Percentiles rank a stretch among this genome's conserved stretches.
phyloP scores from a whole-genome alignment of 2,329 filamentous ascomycete genomes.

The Zymoseptoria pseudotritici region DNA sequence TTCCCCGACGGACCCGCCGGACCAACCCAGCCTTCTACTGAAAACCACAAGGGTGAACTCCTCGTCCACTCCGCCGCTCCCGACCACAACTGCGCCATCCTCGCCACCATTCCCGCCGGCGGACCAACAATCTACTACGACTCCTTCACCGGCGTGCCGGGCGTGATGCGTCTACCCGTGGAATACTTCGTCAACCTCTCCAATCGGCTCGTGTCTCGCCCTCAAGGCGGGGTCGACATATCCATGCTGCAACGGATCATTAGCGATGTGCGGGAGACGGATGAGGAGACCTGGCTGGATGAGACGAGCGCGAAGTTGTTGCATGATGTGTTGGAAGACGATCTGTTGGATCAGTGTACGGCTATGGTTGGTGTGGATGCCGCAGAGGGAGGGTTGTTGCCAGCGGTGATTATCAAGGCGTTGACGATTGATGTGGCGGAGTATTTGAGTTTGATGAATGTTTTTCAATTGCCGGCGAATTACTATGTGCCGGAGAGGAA shows the following conservation, averaged over 20 bases:
- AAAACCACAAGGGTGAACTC: neutral
- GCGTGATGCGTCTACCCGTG: neutral
- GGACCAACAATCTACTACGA: neutral
- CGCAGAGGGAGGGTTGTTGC: neutral
- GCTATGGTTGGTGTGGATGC: neutral
- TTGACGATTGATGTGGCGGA: neutral
- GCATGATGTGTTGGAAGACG: neutral
- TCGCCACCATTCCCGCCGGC: neutral
- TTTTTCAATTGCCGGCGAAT: neutral
- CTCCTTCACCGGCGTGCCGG: neutral
- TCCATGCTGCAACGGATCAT: neutral
- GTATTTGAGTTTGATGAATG: slow-evolving; percentile 1
- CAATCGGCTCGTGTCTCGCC: neutral
- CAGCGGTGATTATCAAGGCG: neutral
- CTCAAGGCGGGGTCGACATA: neutral
- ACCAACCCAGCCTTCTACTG: neutral
- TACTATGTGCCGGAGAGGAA: neutral
- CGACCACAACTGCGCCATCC: neutral
- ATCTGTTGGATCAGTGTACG: neutral
- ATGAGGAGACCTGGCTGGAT: neutral
- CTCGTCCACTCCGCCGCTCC: neutral
- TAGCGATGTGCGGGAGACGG: neutral
- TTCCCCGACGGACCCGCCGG: neutral
- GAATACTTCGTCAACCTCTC: neutral
- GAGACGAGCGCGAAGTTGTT: neutral